Evolutionary conservation across 495 filamentous ascomycete genomes (phyloP).

Genomic region (Apodospora peruviana): DNA sequence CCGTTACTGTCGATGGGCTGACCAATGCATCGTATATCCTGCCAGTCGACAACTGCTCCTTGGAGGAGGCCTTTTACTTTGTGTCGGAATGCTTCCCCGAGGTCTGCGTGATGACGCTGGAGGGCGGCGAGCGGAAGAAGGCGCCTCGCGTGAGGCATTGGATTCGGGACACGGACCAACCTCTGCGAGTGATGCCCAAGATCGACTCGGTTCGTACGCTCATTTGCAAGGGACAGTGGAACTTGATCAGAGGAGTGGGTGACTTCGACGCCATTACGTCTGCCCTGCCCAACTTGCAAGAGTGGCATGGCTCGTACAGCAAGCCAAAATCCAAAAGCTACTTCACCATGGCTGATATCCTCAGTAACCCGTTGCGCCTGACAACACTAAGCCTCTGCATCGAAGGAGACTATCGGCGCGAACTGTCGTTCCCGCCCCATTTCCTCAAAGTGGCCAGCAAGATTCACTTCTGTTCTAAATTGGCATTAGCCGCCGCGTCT

Average conservation of each 20-base stretch:
- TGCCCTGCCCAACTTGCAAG: constrained; percentile 59
- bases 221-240: constrained; percentile 70
- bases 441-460: constrained; percentile 47
- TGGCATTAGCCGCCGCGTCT: constrained; percentile 48
- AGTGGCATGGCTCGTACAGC: constrained; percentile 66
- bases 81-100: constrained; percentile 52
- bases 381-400: constrained; percentile 59
- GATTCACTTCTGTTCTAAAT: constrained; percentile 51
- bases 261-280: constrained; percentile 55
- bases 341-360: constrained; percentile 54
- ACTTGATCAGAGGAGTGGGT: constrained; percentile 59
- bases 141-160: constrained; percentile 60
- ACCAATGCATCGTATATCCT: constrained; percentile 48
- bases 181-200: constrained; percentile 19
- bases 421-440: constrained; percentile 46
- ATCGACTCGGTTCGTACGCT: constrained; percentile 47
- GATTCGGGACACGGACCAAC: constrained; percentile 22
- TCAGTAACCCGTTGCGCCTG: constrained; percentile 48
- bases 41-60: constrained; percentile 56
- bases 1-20: constrained; percentile 42
- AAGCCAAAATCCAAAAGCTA: constrained; percentile 65
- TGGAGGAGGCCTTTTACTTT: constrained; percentile 62
- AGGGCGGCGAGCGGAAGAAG: constrained; percentile 69
- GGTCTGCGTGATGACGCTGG: constrained; percentile 61
- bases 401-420: constrained; percentile 61